phyloP scores from a whole-genome alignment of 2,329 filamentous ascomycete genomes.

The Claviceps sp. region DNA sequence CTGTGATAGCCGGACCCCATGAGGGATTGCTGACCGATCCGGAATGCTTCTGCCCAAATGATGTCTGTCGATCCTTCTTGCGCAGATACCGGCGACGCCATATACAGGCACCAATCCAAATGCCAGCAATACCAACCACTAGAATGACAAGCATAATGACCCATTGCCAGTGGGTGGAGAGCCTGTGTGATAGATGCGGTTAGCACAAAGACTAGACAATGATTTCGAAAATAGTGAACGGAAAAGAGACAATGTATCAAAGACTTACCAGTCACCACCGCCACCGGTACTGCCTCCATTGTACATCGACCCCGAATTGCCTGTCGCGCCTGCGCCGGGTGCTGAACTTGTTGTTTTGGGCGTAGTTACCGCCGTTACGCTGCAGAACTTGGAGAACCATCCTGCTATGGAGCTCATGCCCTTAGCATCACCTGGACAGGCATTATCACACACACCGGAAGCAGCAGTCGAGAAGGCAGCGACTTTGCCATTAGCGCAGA shows the following conservation, averaged over 20 bases:
- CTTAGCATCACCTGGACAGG: slow-evolving; percentile 36
- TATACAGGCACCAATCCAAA: slow-evolving; percentile 55
- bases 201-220: background rate
- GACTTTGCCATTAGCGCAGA: slow-evolving; percentile 54
- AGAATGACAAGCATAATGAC: slow-evolving; percentile 69
- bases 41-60: slow-evolving; percentile 24
- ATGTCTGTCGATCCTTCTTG: slow-evolving; percentile 44
- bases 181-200: slow-evolving; percentile 29
- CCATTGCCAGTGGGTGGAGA: slow-evolving; percentile 63
- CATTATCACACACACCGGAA: slow-evolving; percentile 46
- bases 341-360: slow-evolving; percentile 7
- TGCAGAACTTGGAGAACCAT: slow-evolving; percentile 61
- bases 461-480: slow-evolving; percentile 38
- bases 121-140: slow-evolving; percentile 50
- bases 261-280: slow-evolving; percentile 32
- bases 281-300: slow-evolving; percentile 11
- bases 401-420: slow-evolving; percentile 42
- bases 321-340: slow-evolving; percentile 1
- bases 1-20: slow-evolving; percentile 20
- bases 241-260: background rate
- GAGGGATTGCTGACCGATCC: slow-evolving; percentile 22
- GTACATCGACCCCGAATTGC: slow-evolving; percentile 1
- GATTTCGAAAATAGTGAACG: background rate
- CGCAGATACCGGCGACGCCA: slow-evolving; percentile 62
- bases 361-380: slow-evolving; percentile 19